Conservation (phyloP, 1,139 yeast species). For the Candida dubliniensis region DNA sequence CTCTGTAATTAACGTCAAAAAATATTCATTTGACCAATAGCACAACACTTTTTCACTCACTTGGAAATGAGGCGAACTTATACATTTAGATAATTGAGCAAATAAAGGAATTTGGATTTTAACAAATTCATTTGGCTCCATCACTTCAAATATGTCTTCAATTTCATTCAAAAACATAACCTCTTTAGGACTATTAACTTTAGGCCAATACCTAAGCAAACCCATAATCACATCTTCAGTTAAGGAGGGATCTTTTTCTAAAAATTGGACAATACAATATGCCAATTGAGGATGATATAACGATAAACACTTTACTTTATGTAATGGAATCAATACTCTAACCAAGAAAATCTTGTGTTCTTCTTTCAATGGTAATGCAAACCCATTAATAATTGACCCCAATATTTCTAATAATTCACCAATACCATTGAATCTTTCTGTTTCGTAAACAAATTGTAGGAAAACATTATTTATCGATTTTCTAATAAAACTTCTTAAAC, state of each 20-base stretch:
- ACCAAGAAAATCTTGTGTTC: constrained; percentile 92
- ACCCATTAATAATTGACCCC: constrained; percentile 96
- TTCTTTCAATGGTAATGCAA: constrained; percentile 94
- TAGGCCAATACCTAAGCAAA: constrained; percentile 93
- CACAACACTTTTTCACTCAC: constrained; percentile 94
- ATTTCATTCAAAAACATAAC: constrained; percentile 93
- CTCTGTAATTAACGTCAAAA: constrained; percentile 85
- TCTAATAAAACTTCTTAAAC: constrained; percentile 87
- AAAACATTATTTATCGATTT: constrained; percentile 90
- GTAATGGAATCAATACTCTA: constrained; percentile 88
- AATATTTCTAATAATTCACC: constrained; percentile 92
- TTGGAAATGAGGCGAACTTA: constrained; percentile 94
- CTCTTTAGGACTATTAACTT: constrained; percentile 91
- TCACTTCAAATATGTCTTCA: constrained; percentile 94
- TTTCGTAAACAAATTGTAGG: constrained; percentile 89
- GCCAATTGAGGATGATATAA: constrained; percentile 96
- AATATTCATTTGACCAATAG: constrained; percentile 94
- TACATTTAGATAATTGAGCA: constrained; percentile 92
- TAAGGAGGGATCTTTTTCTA: constrained; percentile 87
- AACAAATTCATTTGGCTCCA: constrained; percentile 89
- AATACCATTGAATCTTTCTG: constrained; percentile 93
- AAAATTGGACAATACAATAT: constrained; percentile 92
- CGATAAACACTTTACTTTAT: constrained; percentile 84
- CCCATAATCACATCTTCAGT: constrained; percentile 97
- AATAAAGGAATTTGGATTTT: constrained; percentile 92